Percentiles rank a stretch among this genome's conserved stretches.
phyloP scores from a whole-genome alignment of 768 basidiomycete species.

The Leccinum arenicola region DNA sequence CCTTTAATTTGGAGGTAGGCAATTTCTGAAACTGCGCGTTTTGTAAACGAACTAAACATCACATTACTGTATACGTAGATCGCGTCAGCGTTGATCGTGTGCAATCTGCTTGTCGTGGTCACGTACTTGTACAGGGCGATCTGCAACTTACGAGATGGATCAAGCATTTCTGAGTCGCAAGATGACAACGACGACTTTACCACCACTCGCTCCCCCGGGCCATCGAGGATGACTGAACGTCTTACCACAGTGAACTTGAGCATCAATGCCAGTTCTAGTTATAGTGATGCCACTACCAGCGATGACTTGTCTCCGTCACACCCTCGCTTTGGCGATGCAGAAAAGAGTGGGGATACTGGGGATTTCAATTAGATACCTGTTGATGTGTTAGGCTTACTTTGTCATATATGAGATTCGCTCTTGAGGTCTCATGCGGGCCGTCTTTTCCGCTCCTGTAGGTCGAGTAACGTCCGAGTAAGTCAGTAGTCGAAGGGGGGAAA shows the following conservation, averaged over 20 bases:
- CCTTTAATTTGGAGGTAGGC: neutral
- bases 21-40: neutral
- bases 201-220: neutral
- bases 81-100: conserved; percentile 5
- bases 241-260: conserved; percentile 13
- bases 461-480: neutral
- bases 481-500: neutral
- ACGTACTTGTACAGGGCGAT: conserved; percentile 12
- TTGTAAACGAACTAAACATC: neutral
- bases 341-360: neutral
- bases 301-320: neutral
- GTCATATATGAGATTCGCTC: neutral
- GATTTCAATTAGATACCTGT: neutral
- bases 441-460: neutral
- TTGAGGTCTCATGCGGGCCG: neutral
- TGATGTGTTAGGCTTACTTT: neutral
- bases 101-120: conserved; percentile 16
- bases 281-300: neutral
- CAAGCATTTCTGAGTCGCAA: neutral
- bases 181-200: conserved; percentile 17
- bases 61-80: neutral
- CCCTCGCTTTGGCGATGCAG: neutral
- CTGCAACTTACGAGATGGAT: neutral
- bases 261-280: neutral
- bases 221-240: neutral